phyloP scores from a whole-genome alignment of 257 asterid genomes.

The Haberlea rhodopensis region DNA sequence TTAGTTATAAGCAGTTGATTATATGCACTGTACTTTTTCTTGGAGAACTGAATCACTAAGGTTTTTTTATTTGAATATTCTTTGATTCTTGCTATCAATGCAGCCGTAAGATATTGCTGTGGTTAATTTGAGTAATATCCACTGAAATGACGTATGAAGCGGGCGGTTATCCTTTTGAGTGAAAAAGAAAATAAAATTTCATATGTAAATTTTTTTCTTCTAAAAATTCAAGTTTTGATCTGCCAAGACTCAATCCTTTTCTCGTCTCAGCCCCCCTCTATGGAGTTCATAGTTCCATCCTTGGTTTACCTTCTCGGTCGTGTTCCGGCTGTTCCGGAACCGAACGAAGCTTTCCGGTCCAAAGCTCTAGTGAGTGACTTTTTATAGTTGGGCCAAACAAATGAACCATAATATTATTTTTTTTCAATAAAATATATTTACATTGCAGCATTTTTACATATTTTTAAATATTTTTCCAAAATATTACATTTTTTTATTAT shows the following conservation, averaged over 20 bases:
- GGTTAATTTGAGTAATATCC: not conserved
- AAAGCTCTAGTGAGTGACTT: too few relatives aligned
- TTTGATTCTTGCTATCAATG: slow-evolving; percentile 18
- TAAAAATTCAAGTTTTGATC: not conserved
- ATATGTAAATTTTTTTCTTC: not conserved
- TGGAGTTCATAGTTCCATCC: not conserved
- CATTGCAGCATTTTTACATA: too few relatives aligned
- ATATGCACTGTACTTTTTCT: not conserved
- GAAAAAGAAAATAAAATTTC: not conserved
- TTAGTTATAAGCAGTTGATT: slow-evolving; percentile 5
- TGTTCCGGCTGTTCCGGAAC: too few relatives aligned
- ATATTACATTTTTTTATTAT: too few relatives aligned
- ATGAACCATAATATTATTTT: too few relatives aligned
- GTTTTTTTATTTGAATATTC: not conserved
- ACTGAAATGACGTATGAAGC: not conserved
- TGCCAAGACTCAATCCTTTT: not conserved
- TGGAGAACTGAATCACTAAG: not conserved
- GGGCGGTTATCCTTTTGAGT: not conserved
- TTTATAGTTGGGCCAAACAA: too few relatives aligned
- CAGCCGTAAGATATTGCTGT: slow-evolving; percentile 2
- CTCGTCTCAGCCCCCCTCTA: not conserved
- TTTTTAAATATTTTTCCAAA: too few relatives aligned
- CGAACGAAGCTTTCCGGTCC: too few relatives aligned
- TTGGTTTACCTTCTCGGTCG: too few relatives aligned
- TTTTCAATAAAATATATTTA: too few relatives aligned